Percentiles rank a stretch among this genome's conserved stretches.
These are phyloP conservation scores for Xanthoconium purpureum DNA, from an alignment of 768 basidiomycete species.

Conservation along the genomic window DNA sequence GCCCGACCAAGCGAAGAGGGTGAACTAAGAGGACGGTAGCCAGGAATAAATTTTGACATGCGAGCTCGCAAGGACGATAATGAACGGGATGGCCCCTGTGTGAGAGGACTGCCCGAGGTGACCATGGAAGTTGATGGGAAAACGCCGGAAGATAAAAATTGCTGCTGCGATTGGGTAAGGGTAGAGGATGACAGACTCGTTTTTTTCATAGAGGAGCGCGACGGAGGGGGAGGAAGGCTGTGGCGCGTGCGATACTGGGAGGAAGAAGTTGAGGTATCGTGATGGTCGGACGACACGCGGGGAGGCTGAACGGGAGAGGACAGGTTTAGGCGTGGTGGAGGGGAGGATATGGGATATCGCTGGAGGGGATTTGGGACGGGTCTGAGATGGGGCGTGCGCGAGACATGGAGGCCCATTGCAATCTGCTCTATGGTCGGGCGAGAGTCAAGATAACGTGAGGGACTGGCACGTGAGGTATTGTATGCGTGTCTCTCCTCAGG, in stretches of 20 bases:
- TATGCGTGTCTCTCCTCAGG: constrained; percentile 37
- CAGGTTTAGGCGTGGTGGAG: constrained; percentile 17
- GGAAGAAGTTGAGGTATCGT: constrained; percentile 20
- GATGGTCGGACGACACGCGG: constrained; percentile 21
- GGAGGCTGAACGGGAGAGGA: constrained; percentile 29
- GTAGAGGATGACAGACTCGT: constrained; percentile 29
- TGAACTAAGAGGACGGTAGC: constrained; percentile 38
- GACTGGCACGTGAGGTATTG: constrained; percentile 34
- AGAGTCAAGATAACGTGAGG: constrained; percentile 39
- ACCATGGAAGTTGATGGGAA: constrained; percentile 35
- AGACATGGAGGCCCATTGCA: constrained; percentile 76
- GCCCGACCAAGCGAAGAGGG: constrained; percentile 33
- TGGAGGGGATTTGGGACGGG: constrained; percentile 28
- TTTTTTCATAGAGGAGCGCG: constrained; percentile 67
- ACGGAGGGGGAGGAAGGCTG: constrained; percentile 52
- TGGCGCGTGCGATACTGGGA: constrained; percentile 21
- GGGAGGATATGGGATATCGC: constrained; percentile 17
- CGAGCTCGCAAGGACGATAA: constrained; percentile 43
- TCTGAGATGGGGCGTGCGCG: constrained; percentile 70
- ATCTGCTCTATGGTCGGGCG: constrained; percentile 74
- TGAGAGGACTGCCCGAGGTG: constrained; percentile 31
- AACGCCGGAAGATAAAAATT: constrained; percentile 7
- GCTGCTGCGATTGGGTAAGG: constrained; percentile 20
- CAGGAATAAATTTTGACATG: constrained; percentile 52
- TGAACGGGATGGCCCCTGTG: constrained; percentile 27